Percentiles rank a stretch among this genome's conserved stretches.
Evolutionary conservation across 805 yeast genomes (phyloP).

Genomic region (Candida tallmaniae): DNA sequence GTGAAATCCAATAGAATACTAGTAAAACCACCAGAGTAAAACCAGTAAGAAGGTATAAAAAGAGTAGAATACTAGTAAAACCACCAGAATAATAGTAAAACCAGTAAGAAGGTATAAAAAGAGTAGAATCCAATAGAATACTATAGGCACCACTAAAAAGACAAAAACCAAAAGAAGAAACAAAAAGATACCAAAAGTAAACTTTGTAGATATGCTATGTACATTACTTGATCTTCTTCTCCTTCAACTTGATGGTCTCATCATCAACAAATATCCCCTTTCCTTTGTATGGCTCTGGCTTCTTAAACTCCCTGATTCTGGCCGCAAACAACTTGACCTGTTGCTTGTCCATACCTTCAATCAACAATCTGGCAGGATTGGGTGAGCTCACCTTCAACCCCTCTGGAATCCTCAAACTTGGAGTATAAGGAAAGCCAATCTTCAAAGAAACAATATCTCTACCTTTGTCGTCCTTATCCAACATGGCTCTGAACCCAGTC

Average conservation of each 20-base stretch:
- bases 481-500: constrained; percentile 89
- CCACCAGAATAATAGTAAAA: too few relatives aligned
- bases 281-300: constrained; percentile 98
- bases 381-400: constrained; percentile 75
- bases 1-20: too few relatives aligned
- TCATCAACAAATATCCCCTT: constrained; percentile 92
- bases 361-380: constrained; percentile 74
- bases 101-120: too few relatives aligned
- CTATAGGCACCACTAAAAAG: too few relatives aligned
- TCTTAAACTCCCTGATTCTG: constrained; percentile 75
- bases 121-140: too few relatives aligned
- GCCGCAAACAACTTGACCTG: constrained; percentile 87
- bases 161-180: too few relatives aligned
- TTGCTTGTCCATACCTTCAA: constrained; percentile 87
- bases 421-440: constrained; percentile 82
- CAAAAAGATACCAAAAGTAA: too few relatives aligned
- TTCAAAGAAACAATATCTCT: constrained; percentile 65
- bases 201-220: constrained; percentile 1
- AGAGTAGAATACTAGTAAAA: too few relatives aligned
- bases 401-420: constrained; percentile 71
- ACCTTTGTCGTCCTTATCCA: constrained; percentile 52
- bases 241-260: constrained; percentile 87
- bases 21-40: too few relatives aligned
- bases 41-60: too few relatives aligned
- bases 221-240: constrained; percentile 80